These are phyloP conservation scores for Aspergillus ustus DNA, from an alignment of 2,329 filamentous ascomycete species.

Conservation along the genomic window DNA sequence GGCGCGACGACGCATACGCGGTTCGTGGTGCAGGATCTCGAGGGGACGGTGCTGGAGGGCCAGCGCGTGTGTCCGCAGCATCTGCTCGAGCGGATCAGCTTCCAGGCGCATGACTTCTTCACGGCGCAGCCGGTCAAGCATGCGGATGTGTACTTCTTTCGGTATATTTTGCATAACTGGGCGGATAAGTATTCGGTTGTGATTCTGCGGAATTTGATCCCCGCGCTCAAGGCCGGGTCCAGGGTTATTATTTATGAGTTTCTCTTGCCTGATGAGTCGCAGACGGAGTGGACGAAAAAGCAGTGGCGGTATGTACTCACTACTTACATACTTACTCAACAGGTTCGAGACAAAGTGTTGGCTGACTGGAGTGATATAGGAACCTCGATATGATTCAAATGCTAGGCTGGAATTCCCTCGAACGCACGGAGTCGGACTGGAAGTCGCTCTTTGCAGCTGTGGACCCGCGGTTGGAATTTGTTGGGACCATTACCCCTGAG, in stretches of 20 bases:
- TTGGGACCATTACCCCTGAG: not conserved
- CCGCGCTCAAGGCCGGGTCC: not conserved
- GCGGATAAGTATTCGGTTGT: constrained; percentile 22
- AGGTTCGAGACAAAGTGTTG: too few species aligned
- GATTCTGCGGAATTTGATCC: constrained; percentile 15
- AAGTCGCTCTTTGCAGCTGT: not conserved
- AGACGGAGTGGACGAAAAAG: not conserved
- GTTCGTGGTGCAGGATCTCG: not conserved
- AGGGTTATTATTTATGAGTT: constrained; percentile 6
- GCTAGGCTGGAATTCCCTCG: not conserved
- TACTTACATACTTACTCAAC: too few species aligned
- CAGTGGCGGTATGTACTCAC: not conserved
- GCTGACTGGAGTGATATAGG: not conserved
- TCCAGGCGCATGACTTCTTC: constrained; percentile 18
- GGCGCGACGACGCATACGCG: not conserved
- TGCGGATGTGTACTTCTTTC: constrained; percentile 27
- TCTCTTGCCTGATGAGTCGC: not conserved
- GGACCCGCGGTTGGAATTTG: not conserved
- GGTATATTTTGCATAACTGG: constrained; percentile 31
- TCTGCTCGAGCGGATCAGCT: not conserved
- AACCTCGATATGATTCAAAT: not conserved
- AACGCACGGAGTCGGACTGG: not conserved
- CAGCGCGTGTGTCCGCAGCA: not conserved
- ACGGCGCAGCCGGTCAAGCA: constrained; percentile 17
- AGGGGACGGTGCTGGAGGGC: not conserved